Evolutionary conservation across 164 flowering plant species (phyloP), one percentile per base, ranked within the genome.

Genomic region (Magnolia officinalis): DNA sequence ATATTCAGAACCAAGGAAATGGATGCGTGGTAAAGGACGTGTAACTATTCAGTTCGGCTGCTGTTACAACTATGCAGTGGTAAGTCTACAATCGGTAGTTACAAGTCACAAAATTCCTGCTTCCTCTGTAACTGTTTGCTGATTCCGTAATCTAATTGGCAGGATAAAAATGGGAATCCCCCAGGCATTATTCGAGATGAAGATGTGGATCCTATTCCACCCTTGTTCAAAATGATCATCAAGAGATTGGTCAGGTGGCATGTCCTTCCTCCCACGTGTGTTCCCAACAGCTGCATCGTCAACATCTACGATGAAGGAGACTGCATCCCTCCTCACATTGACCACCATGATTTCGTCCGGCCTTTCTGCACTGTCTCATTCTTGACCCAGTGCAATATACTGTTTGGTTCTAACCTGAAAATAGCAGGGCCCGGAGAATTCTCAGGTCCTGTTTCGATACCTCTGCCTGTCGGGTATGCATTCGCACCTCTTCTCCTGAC

Each of bases 1-100:
- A 13, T 89, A 86, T 77, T 55, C 88, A 0, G 89, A 83, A 76
- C 92, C 92, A 23, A 71, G 72, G 61, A 89, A 89, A 79, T 87
- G 90, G 90, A 87, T 88, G 88, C 88, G 88, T 8, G 90, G 92
- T 21, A 89, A 89, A 81, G 92, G 92, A 3, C 87, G 90, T 29
- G 87, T 85, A 6, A 88, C 92, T 0, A 84, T 89, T 13, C 92
- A 89, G 71, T 88, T 89, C 68, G 92, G 92, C 26, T 89, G 92
- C 51, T 87, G 92, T 70, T 89, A 89, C 79, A 89, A 89, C 66
- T 88, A 88, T 82, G 89, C 88, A 67, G 81, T 80, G 81, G 91
- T 89, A 87, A 77, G 51, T 78, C 50, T 63, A 20, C 11, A 3
- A 58, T 23, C 7, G 29, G 8, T 49, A 13, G 2, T 74, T 50